Percentiles rank a stretch among this genome's conserved stretches.
phyloP scores from a whole-genome alignment of 192 early-diverging fungal genomes.

The Obelidium mucronatum region DNA sequence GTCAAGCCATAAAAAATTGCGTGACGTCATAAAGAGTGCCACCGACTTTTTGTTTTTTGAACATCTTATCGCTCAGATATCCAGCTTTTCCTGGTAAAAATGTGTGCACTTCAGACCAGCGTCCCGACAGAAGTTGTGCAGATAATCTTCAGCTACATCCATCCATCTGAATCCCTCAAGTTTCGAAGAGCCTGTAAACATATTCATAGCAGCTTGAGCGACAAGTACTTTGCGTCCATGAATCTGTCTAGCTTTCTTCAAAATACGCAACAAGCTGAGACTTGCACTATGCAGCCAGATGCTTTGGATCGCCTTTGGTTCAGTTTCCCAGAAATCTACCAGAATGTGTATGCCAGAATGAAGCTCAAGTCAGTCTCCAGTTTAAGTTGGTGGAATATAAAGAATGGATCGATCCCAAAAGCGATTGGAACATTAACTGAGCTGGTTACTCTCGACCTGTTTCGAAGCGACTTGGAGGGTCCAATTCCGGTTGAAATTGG shows the following conservation, averaged over 20 bases:
- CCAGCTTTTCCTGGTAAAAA: no score
- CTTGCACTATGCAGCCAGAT: background rate
- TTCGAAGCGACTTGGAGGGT: no score
- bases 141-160: background rate
- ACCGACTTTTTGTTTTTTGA: no score
- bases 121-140: background rate
- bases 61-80: no score
- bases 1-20: no score
- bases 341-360: background rate
- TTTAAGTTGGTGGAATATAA: background rate
- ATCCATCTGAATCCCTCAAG: background rate
- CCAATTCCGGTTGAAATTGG: no score
- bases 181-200: background rate
- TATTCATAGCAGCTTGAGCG: background rate
- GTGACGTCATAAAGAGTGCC: no score
- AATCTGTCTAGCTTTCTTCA: background rate
- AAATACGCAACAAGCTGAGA: background rate
- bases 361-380: background rate
- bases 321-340: background rate
- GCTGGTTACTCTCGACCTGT: background rate
- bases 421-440: background rate
- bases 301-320: background rate
- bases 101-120: background rate
- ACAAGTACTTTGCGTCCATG: background rate
- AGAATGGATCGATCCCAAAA: background rate